Conservation (phyloP, 2,329 filamentous ascomycete species). For the Monosporascus ibericus region DNA sequence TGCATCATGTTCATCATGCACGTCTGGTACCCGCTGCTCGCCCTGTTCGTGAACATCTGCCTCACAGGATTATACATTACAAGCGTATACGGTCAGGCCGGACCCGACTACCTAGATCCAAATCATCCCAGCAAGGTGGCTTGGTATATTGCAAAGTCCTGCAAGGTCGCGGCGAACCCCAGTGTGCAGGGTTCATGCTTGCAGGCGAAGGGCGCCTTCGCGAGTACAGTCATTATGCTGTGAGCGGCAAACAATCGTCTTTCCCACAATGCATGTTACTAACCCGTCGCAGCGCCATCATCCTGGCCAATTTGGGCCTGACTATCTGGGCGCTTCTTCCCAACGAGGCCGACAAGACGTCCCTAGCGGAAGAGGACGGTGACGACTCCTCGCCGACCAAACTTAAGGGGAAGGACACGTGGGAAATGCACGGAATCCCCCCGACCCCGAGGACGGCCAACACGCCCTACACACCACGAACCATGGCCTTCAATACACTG, state of each 20-base stretch:
- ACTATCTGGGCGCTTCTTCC: conserved; percentile 53
- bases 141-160: conserved; percentile 72
- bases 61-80: conserved; percentile 58
- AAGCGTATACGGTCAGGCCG: conserved; percentile 65
- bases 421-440: conserved; percentile 53
- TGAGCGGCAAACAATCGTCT: conserved; percentile 34
- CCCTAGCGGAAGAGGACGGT: conserved; percentile 35
- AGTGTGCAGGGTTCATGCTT: conserved; percentile 53
- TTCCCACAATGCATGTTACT: conserved; percentile 3
- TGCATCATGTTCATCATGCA: conserved; percentile 64
- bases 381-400: conserved; percentile 28
- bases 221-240: conserved; percentile 60
- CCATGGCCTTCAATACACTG: conserved; percentile 60
- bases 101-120: conserved; percentile 65
- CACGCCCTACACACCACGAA: conserved; percentile 57
- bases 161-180: conserved; percentile 51
- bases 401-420: conserved; percentile 39
- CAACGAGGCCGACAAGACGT: conserved; percentile 46
- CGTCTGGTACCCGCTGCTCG: conserved; percentile 62
- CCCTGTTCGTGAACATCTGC: conserved; percentile 48
- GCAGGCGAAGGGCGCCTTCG: conserved; percentile 63
- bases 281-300: conserved; percentile 44
- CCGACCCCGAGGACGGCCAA: conserved; percentile 26
- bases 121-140: conserved; percentile 54
- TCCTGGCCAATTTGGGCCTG: conserved; percentile 52